These are phyloP conservation scores for Pseudocercospora fuligena DNA, from an alignment of 2,329 filamentous ascomycete genomes.

Conservation along the genomic window DNA sequence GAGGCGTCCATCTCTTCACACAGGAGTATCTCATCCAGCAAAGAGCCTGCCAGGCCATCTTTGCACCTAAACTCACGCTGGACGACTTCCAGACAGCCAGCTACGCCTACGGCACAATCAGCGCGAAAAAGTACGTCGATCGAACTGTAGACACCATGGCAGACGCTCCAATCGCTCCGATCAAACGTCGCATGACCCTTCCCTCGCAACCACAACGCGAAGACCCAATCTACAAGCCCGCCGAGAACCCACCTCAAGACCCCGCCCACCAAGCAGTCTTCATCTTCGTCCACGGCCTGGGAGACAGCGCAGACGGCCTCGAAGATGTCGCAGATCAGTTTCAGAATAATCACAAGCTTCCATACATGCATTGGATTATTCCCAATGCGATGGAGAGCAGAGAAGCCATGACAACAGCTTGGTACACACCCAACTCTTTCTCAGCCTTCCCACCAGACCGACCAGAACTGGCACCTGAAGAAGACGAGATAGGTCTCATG, in stretches of 20 bases:
- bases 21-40: not conserved
- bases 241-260: constrained; percentile 41
- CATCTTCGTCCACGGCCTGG: constrained; percentile 52
- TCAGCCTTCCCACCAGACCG: constrained; percentile 46
- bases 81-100: not conserved
- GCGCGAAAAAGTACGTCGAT: not conserved
- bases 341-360: constrained; percentile 53
- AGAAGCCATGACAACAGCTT: constrained; percentile 51
- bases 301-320: constrained; percentile 52
- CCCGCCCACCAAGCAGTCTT: constrained; percentile 49
- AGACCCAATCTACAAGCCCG: constrained; percentile 46
- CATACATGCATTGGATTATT: constrained; percentile 56
- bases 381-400: constrained; percentile 56
- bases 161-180: constrained; percentile 19
- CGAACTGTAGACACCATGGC: constrained; percentile 17
- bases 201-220: constrained; percentile 33
- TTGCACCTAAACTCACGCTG: not conserved
- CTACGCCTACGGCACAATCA: not conserved
- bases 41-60: not conserved
- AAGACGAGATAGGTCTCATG: constrained; percentile 52
- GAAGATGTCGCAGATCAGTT: constrained; percentile 49
- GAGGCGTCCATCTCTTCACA: not conserved
- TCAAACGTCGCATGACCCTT: constrained; percentile 39
- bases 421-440: constrained; percentile 50
- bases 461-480: constrained; percentile 40